These are phyloP conservation scores for Alternaria atra DNA, from an alignment of 2,329 filamentous ascomycete species.

Conservation along the genomic window DNA sequence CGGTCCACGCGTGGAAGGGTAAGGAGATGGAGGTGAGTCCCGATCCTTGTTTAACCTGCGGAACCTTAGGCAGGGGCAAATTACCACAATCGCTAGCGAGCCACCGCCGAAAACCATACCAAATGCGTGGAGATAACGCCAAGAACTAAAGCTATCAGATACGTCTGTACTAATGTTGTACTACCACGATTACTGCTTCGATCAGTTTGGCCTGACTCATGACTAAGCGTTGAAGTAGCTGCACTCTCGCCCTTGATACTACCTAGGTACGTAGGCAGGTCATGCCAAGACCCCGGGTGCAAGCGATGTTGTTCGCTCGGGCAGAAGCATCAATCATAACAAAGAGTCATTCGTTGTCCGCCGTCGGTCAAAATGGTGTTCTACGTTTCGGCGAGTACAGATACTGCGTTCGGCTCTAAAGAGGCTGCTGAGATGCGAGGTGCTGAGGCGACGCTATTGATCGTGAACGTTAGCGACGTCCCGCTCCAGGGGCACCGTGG, in stretches of 20 bases:
- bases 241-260: neutral
- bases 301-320: no score
- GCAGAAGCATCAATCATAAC: neutral
- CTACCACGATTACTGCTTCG: neutral
- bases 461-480: neutral
- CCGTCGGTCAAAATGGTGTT: neutral
- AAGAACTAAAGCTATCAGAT: neutral
- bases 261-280: neutral
- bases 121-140: neutral
- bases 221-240: neutral
- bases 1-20: neutral
- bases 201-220: neutral
- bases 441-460: neutral
- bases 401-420: neutral
- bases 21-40: neutral
- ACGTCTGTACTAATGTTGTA: neutral
- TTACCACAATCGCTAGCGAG: neutral
- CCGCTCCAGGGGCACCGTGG: neutral
- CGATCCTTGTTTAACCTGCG: neutral
- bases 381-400: neutral
- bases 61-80: constrained; percentile 1
- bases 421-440: neutral
- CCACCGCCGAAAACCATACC: neutral
- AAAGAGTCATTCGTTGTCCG: neutral
- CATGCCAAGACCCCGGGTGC: neutral